Percentiles rank a stretch among this genome's conserved stretches.
Evolutionary conservation across 306 rosid genomes (phyloP).

Genomic region (Castanea sativa): DNA sequence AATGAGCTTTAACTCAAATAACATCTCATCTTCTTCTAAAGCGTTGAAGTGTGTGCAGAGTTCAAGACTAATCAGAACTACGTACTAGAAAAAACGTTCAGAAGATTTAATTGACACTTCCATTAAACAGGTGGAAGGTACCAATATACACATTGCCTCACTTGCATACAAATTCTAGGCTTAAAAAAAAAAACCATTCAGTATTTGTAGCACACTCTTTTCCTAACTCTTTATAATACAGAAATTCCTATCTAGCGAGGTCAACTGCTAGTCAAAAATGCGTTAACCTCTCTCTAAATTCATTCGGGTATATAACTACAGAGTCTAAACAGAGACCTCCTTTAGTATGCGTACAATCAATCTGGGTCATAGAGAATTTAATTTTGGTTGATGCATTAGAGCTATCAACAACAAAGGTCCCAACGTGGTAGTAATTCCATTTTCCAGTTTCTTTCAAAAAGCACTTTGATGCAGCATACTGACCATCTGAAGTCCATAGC

Average conservation of each 20-base stretch:
- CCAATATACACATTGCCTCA: constrained; percentile 12
- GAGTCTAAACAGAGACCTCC: constrained; percentile 97
- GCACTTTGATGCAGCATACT: constrained; percentile 59
- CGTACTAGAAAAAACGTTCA: not conserved
- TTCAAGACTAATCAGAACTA: constrained; percentile 1
- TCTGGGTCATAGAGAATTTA: constrained; percentile 90
- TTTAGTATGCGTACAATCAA: constrained; percentile 95
- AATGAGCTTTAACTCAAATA: no score
- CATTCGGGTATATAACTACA: constrained; percentile 63
- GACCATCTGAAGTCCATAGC: constrained; percentile 87
- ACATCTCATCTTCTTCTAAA: no score
- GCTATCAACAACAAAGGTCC: constrained; percentile 69
- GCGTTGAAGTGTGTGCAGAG: no score
- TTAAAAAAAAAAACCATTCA: constrained; percentile 33
- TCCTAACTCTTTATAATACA: constrained; percentile 30
- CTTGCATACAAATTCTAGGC: constrained; percentile 19
- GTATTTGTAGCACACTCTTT: constrained; percentile 37
- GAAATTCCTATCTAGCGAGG: constrained; percentile 26
- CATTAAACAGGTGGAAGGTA: not conserved
- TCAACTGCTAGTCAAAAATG: constrained; percentile 46
- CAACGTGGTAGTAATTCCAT: constrained; percentile 76
- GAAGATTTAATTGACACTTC: not conserved
- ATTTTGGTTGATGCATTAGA: constrained; percentile 54
- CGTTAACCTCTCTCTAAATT: constrained; percentile 47
- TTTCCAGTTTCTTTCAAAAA: constrained; percentile 64